Evolutionary conservation across 2,329 filamentous ascomycete species (phyloP).

Genomic region (Aspergillus phoenicis): DNA sequence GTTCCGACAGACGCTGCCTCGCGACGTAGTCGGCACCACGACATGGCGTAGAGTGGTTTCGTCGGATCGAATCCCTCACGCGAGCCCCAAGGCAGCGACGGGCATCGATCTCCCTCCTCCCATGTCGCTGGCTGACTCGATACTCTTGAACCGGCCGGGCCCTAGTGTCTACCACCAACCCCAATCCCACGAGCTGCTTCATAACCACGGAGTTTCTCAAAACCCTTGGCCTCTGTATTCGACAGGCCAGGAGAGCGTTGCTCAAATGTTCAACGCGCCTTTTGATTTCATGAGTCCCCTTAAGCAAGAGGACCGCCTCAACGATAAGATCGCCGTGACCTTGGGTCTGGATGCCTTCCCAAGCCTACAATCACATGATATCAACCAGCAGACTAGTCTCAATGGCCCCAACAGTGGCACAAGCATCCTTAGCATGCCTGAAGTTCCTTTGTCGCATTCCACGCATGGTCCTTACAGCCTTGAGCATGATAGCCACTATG

Average conservation of each 20-base stretch:
- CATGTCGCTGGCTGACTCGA: conserved; percentile 36
- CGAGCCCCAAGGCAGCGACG: conserved; percentile 38
- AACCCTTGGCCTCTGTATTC: conserved; percentile 40
- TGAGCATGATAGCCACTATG: conserved; percentile 37
- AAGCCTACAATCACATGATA: conserved; percentile 34
- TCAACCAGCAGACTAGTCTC: conserved; percentile 34
- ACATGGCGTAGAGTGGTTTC: conserved; percentile 49
- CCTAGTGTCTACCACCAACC: conserved; percentile 36
- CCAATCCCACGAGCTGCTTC: conserved; percentile 37
- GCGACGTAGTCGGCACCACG: conserved; percentile 46
- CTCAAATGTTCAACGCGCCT: conserved; percentile 36
- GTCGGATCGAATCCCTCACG: conserved; percentile 39
- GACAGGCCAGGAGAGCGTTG: conserved; percentile 38
- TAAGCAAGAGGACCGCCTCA: conserved; percentile 37
- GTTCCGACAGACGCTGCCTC: conserved; percentile 46
- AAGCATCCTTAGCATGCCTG: conserved; percentile 40
- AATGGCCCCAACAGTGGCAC: conserved; percentile 32
- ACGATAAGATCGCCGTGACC: conserved; percentile 38
- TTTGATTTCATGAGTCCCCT: conserved; percentile 41
- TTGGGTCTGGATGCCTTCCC: conserved; percentile 41
- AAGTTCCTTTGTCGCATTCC: conserved; percentile 37
- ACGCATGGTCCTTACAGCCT: conserved; percentile 34
- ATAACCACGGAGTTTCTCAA: conserved; percentile 32
- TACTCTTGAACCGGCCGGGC: conserved; percentile 36
- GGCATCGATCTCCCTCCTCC: conserved; percentile 40